Evolutionary conservation across 2,329 filamentous ascomycete genomes (phyloP).

Genomic region (Triangularia setosa): DNA sequence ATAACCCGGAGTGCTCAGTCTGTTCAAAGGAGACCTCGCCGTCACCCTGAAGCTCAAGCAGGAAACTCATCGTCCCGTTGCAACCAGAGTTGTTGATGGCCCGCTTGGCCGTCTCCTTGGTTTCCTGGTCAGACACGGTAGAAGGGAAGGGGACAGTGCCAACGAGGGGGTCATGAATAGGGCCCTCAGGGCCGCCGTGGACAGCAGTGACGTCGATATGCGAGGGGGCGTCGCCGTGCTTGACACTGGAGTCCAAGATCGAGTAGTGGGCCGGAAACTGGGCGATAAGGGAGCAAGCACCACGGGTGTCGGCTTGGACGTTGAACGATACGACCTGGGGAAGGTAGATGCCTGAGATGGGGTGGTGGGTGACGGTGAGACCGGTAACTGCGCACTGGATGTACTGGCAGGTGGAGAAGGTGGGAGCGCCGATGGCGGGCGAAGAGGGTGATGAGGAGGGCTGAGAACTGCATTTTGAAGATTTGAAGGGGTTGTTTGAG

Average conservation of each 20-base stretch:
- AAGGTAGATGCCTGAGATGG: too few species aligned
- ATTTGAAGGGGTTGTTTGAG: not conserved
- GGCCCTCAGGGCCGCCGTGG: constrained; percentile 14
- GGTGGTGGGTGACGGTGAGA: constrained; percentile 5
- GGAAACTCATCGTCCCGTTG: constrained; percentile 23
- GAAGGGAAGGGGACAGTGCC: constrained; percentile 24
- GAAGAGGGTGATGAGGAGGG: constrained; percentile 18
- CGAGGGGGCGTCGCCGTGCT: constrained; percentile 12
- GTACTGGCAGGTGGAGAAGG: not conserved
- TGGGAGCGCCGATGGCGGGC: constrained; percentile 5
- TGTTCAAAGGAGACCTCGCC: not conserved
- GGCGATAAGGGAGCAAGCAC: constrained; percentile 29
- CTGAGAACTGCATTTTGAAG: constrained; percentile 28
- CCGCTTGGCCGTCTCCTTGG: constrained; percentile 10
- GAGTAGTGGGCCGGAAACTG: constrained; percentile 29
- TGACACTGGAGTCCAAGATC: constrained; percentile 23
- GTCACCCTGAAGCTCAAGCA: constrained; percentile 22
- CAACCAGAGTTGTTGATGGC: constrained; percentile 30
- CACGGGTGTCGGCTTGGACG: constrained; percentile 17
- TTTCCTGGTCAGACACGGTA: constrained; percentile 8
- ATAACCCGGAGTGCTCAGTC: too few species aligned
- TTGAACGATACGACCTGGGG: constrained; percentile 21
- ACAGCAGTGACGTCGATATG: constrained; percentile 20
- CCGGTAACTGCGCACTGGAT: constrained; percentile 8
- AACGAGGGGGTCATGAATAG: constrained; percentile 25